A percentile compares a stretch with the other conserved stretches of the same genome.
Evolutionary conservation across 352 stramenopile genomes (phyloP).

Genomic region (Poterioochromonas sp.): DNA sequence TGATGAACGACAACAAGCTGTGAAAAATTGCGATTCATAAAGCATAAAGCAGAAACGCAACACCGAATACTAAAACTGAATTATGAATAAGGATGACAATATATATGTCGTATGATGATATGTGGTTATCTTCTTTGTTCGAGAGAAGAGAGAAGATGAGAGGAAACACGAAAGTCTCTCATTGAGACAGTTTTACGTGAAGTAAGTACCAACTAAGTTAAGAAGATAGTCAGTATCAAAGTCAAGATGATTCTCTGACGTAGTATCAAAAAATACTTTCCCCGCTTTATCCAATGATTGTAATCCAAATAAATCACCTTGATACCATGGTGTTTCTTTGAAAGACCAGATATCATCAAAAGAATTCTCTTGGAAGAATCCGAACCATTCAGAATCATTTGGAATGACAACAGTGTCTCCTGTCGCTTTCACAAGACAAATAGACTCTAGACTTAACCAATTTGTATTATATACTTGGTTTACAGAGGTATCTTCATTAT

Average conservation of each 20-base stretch:
- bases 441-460: slow-evolving; percentile 65
- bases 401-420: slow-evolving; percentile 75
- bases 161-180: too few species aligned
- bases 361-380: slow-evolving; percentile 64
- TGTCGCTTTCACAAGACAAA: slow-evolving; percentile 75
- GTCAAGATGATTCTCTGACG: slow-evolving; percentile 74
- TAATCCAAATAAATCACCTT: slow-evolving; percentile 77
- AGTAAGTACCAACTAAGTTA: not conserved
- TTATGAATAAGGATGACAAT: too few species aligned
- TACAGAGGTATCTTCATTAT: slow-evolving; percentile 68
- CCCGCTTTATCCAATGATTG: slow-evolving; percentile 64
- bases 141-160: too few species aligned
- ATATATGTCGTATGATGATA: too few species aligned
- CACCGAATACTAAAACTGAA: too few species aligned
- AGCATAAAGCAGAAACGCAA: too few species aligned
- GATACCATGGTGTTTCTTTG: slow-evolving; percentile 83
- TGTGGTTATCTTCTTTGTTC: too few species aligned
- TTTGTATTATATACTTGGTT: slow-evolving; percentile 75
- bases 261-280: slow-evolving; percentile 77
- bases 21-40: too few species aligned
- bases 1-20: too few species aligned
- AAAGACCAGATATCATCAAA: slow-evolving; percentile 62
- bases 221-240: slow-evolving; percentile 55
- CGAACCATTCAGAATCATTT: slow-evolving; percentile 57
- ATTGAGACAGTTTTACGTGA: too few species aligned